Conservation (phyloP, 73 alveolate genomes). For the Paramecium biaurelia region DNA sequence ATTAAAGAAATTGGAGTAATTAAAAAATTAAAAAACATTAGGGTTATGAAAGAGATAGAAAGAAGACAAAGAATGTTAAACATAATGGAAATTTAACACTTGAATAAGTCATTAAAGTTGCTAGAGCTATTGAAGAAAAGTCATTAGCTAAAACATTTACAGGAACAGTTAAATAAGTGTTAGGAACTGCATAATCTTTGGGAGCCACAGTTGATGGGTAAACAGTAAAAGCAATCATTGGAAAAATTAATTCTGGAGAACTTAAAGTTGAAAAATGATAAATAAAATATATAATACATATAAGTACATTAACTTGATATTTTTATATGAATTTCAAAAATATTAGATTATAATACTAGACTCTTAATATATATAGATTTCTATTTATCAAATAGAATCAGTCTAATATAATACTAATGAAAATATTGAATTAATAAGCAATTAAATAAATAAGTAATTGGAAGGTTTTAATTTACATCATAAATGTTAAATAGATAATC, state of each 20-base stretch:
- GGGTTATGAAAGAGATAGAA: conserved; percentile 75
- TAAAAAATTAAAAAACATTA: neutral
- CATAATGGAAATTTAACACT: conserved; percentile 73
- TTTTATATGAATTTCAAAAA: neutral
- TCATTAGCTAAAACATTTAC: conserved; percentile 64
- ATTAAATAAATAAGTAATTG: too few species aligned
- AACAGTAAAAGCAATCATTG: conserved; percentile 62
- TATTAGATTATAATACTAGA: neutral
- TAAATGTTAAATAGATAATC: too few species aligned
- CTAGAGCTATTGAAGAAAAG: conserved; percentile 61
- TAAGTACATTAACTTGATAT: neutral
- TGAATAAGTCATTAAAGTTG: conserved; percentile 71
- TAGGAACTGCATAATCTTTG: conserved; percentile 71
- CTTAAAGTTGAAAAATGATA: conserved; percentile 10
- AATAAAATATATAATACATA: neutral
- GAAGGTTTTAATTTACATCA: too few species aligned
- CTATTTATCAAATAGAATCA: too few species aligned
- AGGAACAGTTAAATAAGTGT: conserved; percentile 72
- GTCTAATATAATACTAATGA: too few species aligned
- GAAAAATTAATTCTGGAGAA: conserved; percentile 61
- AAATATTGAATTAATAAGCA: too few species aligned
- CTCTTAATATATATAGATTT: too few species aligned
- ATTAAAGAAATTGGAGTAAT: conserved; percentile 69
- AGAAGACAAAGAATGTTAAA: conserved; percentile 70
- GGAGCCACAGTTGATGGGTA: conserved; percentile 72